Evolutionary conservation across 2,329 filamentous ascomycete species (phyloP), one percentile per base, ranked within the genome.

Genomic region (Stenocarpella maydis): DNA sequence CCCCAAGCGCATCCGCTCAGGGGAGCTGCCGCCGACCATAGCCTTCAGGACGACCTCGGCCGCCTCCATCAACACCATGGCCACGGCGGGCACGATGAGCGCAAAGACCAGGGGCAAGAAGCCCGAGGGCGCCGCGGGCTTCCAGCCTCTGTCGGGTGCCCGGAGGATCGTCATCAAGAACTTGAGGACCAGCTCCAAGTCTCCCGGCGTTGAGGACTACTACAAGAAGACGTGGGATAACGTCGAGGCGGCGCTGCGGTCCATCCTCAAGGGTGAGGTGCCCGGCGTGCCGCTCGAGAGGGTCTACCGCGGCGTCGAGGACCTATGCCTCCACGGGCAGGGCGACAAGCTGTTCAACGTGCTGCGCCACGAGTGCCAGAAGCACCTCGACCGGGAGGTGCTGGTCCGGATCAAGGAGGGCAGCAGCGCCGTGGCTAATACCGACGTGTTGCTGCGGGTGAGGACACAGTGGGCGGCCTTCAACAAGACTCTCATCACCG

Each of bases 121-220:
- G 70, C 78, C 78, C 49, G 78, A 80, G 71, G 73, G 80, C 75
- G 78, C 73, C 28, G 76, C 79, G 24, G 80, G 82, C 63, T 93
- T 95, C 77, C 92, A 91, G 74, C 90, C 93, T 15, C 89, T 93
- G 75, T 85, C 86, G 14, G 94, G 94, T 39, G 90, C 93, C 24
- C 95, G 92, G 84, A 95, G 92, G 80, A 87, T 99, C 54, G 88
- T 95, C n/a, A 93, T 99, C 75, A 97, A 97, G 87, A 98, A 98
- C 78, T 86, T 98, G 72, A 90, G 91, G 70, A 86, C 87, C 1
- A 85, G 85, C 21, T 82, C 87, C n/a, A 85, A 86, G 69, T 76
- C 81, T 65, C 84, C 87, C 67, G 88, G 94, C 74, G 87, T 92
- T 24, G 89, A 92, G 72, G 86, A 88, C 72, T 98, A 97, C 82